Percentiles rank a stretch among this genome's conserved stretches.
Evolutionary conservation across 108 stramenopile genomes (phyloP).

Genomic region (Schizochytrium sp.): DNA sequence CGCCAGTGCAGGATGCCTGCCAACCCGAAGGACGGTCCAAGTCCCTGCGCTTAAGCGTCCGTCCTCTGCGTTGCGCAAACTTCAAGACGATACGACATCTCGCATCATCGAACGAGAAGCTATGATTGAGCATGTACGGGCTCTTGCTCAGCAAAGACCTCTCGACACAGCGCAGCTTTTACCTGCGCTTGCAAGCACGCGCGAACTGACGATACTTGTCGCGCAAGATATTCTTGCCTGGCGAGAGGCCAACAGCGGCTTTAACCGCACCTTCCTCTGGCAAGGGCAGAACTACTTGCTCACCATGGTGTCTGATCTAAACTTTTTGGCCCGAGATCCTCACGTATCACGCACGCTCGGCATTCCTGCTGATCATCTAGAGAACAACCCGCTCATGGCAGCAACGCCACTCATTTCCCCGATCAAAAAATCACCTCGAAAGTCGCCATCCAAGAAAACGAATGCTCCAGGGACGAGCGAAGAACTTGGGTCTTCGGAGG

Average conservation of each 20-base stretch:
- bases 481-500: too few relatives aligned
- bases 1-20: too few relatives aligned
- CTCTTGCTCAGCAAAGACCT: neutral
- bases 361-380: neutral
- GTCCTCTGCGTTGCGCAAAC: neutral
- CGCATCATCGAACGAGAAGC: neutral
- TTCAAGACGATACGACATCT: neutral
- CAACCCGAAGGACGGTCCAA: too few relatives aligned
- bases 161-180: neutral
- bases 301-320: neutral
- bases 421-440: neutral
- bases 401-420: neutral
- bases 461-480: neutral
- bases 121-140: neutral
- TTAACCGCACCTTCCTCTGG: neutral
- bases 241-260: neutral
- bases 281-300: neutral
- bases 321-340: neutral
- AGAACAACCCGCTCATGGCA: conserved; percentile 9
- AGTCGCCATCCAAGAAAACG: neutral
- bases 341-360: neutral
- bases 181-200: neutral
- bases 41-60: too few relatives aligned
- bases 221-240: neutral
- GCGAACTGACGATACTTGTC: neutral